Conservation (phyloP, 257 asterid species). For the Marsdenia floribunda region DNA sequence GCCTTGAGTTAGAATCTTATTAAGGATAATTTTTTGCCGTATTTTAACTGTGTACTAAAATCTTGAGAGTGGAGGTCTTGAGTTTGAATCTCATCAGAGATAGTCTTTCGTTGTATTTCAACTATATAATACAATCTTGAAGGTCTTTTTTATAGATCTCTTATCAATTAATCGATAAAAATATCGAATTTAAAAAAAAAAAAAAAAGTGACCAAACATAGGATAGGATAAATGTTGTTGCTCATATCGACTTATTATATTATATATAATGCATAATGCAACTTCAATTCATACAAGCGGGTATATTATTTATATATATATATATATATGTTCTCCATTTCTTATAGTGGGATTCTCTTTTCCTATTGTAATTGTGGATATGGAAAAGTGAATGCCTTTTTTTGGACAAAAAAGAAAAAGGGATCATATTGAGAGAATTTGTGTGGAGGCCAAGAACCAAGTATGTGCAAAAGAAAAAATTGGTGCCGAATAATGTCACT, state of each 20-base stretch:
- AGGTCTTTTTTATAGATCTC: no score
- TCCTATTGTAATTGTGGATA: not conserved
- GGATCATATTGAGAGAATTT: not conserved
- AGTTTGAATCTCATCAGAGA: no score
- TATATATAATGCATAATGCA: not conserved
- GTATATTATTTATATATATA: no score
- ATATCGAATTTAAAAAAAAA: no score
- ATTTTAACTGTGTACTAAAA: no score
- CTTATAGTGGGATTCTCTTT: not conserved
- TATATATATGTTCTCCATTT: not conserved
- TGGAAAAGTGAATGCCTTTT: conserved; percentile 1
- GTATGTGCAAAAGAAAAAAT: not conserved
- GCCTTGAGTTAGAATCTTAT: no score
- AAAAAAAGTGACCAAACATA: not conserved
- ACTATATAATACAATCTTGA: no score
- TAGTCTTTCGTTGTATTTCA: no score
- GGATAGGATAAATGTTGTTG: not conserved
- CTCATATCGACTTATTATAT: not conserved
- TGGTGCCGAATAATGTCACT: not conserved
- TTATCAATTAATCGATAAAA: no score
- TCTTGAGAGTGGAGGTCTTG: no score
- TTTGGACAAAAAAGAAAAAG: not conserved
- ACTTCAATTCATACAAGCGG: conserved; percentile 7
- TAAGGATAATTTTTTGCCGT: no score
- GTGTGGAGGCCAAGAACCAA: not conserved